Base-by-base conservation (phyloP, 2,329 filamentous ascomycete species). In the Balansia obtecta region DNA sequence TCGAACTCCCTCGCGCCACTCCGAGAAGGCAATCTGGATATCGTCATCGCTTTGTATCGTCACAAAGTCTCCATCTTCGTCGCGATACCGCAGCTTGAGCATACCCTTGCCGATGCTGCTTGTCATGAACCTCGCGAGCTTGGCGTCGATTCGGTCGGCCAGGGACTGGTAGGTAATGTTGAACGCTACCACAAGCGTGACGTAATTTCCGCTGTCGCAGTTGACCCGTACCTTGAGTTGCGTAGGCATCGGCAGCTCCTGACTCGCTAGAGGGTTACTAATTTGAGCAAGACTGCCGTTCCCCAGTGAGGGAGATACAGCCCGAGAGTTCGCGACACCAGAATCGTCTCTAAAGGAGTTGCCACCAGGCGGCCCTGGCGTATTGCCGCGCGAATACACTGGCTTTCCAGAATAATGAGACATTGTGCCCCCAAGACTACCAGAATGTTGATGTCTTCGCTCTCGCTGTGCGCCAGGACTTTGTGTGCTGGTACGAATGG, bases 161-260 rank as follows among this genome's bases (percentile, higher is more conserved):
- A 98, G 75, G 22, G 88, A 93, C 57, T 93, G 88, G 68, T 94
- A 97, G 40, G 88, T 85, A 60, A 97, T 97, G 64, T 94, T 95
- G 68, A 88, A 94, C 33, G 88, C 86, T 41, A 95, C 94, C 11
- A 98, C 91, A n/a, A 98, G 76, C 1, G 91, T 96, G 52, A 96
- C 85, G 58, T 94, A 94, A 62, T 90, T 93, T 45, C 86, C 85
- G 44, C 68, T 71, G 52, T 93, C 88, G 63, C 88, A 94, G 62
- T 91, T 91, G 51, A 98, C 89, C 65, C 94, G 95, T 47, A 96
- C 90, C 69, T 96, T 97, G 48, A 98, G 77, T 62, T 97, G 93
- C 8, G 86, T 82, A 44, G 75, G 79, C 46, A 76, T 65, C 22
- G 70, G 73, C 58, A 77, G 61, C 22, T 89, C 62, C 65, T 66